These are phyloP conservation scores for Achaetomium macrosporum DNA, from an alignment of 2,329 filamentous ascomycete genomes.

Conservation along the genomic window DNA sequence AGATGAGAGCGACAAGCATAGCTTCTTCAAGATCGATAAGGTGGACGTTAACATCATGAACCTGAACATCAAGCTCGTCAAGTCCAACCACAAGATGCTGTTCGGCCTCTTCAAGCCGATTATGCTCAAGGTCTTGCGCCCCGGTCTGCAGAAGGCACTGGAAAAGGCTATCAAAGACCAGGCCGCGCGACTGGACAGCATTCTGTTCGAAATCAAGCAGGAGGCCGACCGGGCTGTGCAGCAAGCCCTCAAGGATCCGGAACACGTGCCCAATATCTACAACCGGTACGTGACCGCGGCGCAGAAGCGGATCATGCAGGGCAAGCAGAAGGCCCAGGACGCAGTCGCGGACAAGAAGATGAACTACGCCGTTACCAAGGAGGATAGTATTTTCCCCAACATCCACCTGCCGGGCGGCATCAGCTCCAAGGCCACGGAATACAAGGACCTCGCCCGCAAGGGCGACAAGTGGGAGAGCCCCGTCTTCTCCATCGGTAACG, in stretches of 20 bases:
- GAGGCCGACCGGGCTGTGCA: slow-evolving; percentile 71
- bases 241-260: slow-evolving; percentile 61
- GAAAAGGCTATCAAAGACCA: slow-evolving; percentile 86
- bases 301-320: slow-evolving; percentile 66
- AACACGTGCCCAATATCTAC: slow-evolving; percentile 76
- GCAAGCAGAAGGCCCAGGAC: slow-evolving; percentile 69
- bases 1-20: slow-evolving; percentile 65
- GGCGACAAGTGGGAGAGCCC: slow-evolving; percentile 93
- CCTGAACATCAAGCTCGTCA: slow-evolving; percentile 81
- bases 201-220: slow-evolving; percentile 70
- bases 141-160: slow-evolving; percentile 77
- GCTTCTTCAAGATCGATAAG: slow-evolving; percentile 93
- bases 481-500: slow-evolving; percentile 80
- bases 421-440: slow-evolving; percentile 89
- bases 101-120: slow-evolving; percentile 84
- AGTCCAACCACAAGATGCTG: slow-evolving; percentile 91
- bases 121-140: slow-evolving; percentile 75
- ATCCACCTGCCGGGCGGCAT: slow-evolving; percentile 83
- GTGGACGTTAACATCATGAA: slow-evolving; percentile 77
- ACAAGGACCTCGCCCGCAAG: slow-evolving; percentile 78
- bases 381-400: slow-evolving; percentile 85
- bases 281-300: slow-evolving; percentile 72
- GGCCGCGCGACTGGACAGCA: slow-evolving; percentile 66
- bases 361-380: slow-evolving; percentile 77
- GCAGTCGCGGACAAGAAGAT: slow-evolving; percentile 61